Conservation (phyloP, 257 asterid species). For the Cinchona pubescens region DNA sequence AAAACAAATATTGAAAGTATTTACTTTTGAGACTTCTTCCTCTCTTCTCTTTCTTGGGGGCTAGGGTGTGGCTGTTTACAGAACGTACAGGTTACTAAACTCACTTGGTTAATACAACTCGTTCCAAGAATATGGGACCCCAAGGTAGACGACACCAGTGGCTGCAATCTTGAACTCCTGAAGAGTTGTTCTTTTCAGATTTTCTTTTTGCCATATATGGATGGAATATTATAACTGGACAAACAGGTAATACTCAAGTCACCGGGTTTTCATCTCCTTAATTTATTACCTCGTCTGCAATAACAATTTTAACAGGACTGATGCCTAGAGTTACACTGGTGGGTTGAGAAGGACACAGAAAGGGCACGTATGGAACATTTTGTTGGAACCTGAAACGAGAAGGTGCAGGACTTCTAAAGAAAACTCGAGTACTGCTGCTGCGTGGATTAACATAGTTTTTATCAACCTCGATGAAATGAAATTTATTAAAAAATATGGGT, state of each 20-base stretch:
- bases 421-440: conserved; percentile 62
- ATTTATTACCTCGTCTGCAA: conserved; percentile 52
- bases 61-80: neutral
- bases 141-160: conserved; percentile 99
- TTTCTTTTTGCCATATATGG: conserved; percentile 67
- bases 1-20: too few species aligned
- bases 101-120: conserved; percentile 42
- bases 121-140: conserved; percentile 91
- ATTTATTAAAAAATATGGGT: conserved; percentile 54
- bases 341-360: conserved; percentile 41
- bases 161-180: conserved; percentile 82
- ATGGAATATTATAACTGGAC: conserved; percentile 75
- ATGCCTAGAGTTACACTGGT: conserved; percentile 29
- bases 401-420: conserved; percentile 89
- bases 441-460: conserved; percentile 56
- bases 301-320: conserved; percentile 53
- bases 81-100: neutral
- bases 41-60: too few species aligned
- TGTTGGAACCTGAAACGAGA: conserved; percentile 79
- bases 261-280: conserved; percentile 72
- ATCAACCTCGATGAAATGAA: conserved; percentile 89
- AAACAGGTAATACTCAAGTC: conserved; percentile 65
- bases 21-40: neutral
- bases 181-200: conserved; percentile 21
- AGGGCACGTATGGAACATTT: neutral